Percentiles rank a stretch among this genome's conserved stretches.
phyloP scores from a whole-genome alignment of 441 rosid genomes.

The Euphorbia schlechtendalii region DNA sequence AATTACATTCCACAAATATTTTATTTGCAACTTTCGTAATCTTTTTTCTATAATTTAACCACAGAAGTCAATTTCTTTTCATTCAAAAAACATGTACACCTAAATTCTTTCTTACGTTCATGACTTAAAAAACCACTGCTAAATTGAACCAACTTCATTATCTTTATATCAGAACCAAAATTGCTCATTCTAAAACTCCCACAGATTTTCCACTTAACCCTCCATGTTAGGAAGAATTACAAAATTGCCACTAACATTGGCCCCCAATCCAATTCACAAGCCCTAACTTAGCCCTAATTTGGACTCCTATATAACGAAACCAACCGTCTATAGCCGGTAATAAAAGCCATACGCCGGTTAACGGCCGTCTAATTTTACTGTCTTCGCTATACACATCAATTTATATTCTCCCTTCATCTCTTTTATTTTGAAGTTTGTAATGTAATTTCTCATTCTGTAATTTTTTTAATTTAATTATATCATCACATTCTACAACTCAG shows the following conservation, averaged over 20 bases:
- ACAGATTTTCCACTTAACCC: neutral
- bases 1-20: too few species aligned
- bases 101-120: too few species aligned
- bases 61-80: too few species aligned
- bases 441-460: too few species aligned
- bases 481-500: conserved; percentile 14
- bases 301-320: too few species aligned
- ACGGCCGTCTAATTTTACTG: conserved; percentile 30
- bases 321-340: conserved; percentile 53
- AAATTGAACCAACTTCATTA: too few species aligned
- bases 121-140: too few species aligned
- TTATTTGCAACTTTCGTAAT: too few species aligned
- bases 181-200: neutral
- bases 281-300: conserved; percentile 25
- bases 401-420: neutral
- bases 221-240: neutral
- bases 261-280: neutral
- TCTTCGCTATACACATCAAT: conserved; percentile 27
- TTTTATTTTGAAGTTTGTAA: too few species aligned
- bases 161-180: too few species aligned
- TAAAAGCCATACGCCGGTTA: conserved; percentile 30
- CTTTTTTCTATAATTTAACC: too few species aligned
- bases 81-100: too few species aligned
- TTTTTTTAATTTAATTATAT: neutral
- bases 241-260: neutral